Evolutionary conservation across 106 monocot species (phyloP).

Genomic region (Dendrobium huoshanense): DNA sequence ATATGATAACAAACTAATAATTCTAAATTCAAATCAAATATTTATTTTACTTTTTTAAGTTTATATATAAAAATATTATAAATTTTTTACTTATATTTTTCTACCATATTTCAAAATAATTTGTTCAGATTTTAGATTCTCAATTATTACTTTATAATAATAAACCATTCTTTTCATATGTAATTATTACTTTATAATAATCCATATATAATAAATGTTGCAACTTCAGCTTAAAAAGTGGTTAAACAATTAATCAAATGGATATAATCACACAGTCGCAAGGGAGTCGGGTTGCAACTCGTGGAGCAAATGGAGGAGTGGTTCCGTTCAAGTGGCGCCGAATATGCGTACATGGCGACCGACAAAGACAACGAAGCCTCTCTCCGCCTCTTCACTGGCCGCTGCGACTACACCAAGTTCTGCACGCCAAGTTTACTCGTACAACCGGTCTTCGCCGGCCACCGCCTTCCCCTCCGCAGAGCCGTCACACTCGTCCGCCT

Average conservation of each 20-base stretch:
- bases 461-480: conserved; percentile 18
- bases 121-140: too few relatives aligned
- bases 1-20: not conserved
- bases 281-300: conserved; percentile 50
- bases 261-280: conserved; percentile 23
- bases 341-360: conserved; percentile 87
- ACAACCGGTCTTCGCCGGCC: too few relatives aligned
- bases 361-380: conserved; percentile 66
- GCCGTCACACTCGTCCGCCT: conserved; percentile 7
- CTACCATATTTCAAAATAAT: too few relatives aligned
- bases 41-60: too few relatives aligned
- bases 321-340: conserved; percentile 50
- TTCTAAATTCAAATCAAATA: too few relatives aligned
- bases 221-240: too few relatives aligned
- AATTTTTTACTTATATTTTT: too few relatives aligned
- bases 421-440: conserved; percentile 62
- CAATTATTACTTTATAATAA: too few relatives aligned
- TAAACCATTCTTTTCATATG: too few relatives aligned
- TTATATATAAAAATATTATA: too few relatives aligned
- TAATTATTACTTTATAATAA: too few relatives aligned
- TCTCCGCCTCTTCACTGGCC: conserved; percentile 44
- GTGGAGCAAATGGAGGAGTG: conserved; percentile 52
- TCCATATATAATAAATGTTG: too few relatives aligned
- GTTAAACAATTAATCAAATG: not conserved
- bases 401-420: conserved; percentile 73